phyloP scores from a whole-genome alignment of 352 stramenopile genomes.

The Globisporangium barbulae region DNA sequence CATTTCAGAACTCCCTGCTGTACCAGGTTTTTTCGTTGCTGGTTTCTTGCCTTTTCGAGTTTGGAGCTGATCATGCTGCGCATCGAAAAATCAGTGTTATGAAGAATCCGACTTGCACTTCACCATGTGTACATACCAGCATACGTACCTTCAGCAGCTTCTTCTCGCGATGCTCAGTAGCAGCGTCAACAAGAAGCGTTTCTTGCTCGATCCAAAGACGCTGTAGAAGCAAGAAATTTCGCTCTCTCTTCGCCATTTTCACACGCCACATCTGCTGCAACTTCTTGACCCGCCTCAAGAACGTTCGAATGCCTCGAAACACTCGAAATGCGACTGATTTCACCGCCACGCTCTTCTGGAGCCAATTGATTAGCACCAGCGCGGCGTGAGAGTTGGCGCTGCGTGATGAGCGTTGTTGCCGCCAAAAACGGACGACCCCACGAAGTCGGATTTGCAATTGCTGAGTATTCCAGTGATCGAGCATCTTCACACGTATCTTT shows the following conservation, averaged over 20 bases:
- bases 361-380: slow-evolving; percentile 50
- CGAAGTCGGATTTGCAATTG: slow-evolving; percentile 36
- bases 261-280: slow-evolving; percentile 50
- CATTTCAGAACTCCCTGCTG: slow-evolving; percentile 14
- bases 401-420: slow-evolving; percentile 32
- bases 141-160: slow-evolving; percentile 29
- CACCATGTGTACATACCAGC: not conserved
- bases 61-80: slow-evolving; percentile 10
- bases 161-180: slow-evolving; percentile 38
- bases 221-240: slow-evolving; percentile 37
- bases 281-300: slow-evolving; percentile 45
- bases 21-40: slow-evolving; percentile 16
- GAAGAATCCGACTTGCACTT: not conserved
- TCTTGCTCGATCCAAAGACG: slow-evolving; percentile 53
- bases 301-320: slow-evolving; percentile 50
- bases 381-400: slow-evolving; percentile 30
- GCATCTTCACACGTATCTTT: slow-evolving; percentile 31
- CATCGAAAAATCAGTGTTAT: not conserved
- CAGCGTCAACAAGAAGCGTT: slow-evolving; percentile 43
- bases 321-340: slow-evolving; percentile 52
- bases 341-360: slow-evolving; percentile 59
- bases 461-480: slow-evolving; percentile 33
- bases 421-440: slow-evolving; percentile 44
- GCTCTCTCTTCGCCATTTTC: slow-evolving; percentile 35
- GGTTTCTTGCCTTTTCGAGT: slow-evolving; percentile 17